Percentiles rank a stretch among this genome's conserved stretches.
phyloP scores from a whole-genome alignment of 176 grass and related monocot species.

The Tuctoria greenei region DNA sequence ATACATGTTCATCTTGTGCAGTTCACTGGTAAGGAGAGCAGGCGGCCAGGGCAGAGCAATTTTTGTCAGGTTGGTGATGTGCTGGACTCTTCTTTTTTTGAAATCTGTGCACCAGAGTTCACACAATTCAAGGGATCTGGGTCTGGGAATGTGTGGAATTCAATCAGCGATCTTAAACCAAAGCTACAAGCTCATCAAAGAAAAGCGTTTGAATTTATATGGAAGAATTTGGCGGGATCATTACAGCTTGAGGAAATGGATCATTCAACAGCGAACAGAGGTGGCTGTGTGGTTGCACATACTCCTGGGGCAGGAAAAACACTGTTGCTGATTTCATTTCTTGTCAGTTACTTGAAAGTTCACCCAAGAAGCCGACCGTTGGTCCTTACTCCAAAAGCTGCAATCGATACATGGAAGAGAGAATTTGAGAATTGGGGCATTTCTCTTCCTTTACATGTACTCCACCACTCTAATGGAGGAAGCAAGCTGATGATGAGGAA shows the following conservation, averaged over 20 bases:
- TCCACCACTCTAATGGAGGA: conserved; percentile 42
- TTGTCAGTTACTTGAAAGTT: conserved; percentile 78
- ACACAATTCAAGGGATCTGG: conserved; percentile 39
- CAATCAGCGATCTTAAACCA: conserved; percentile 56
- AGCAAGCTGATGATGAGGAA: conserved; percentile 28
- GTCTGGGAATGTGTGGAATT: conserved; percentile 61
- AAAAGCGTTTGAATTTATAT: conserved; percentile 89
- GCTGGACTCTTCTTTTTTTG: conserved; percentile 38
- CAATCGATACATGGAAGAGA: conserved; percentile 74
- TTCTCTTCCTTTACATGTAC: conserved; percentile 61
- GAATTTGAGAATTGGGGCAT: conserved; percentile 85
- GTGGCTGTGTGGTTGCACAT: conserved; percentile 91
- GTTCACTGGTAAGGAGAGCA: conserved; percentile 45
- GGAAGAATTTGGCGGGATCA: conserved; percentile 67
- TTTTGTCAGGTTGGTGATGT: conserved; percentile 29
- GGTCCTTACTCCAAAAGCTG: conserved; percentile 82
- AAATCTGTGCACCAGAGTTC: conserved; percentile 37
- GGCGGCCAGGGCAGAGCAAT: conserved; percentile 22
- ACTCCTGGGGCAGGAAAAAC: conserved; percentile 93
- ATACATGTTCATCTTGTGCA: conserved; percentile 22
- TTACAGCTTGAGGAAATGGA: conserved; percentile 59
- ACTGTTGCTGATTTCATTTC: conserved; percentile 70
- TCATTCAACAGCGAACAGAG: conserved; percentile 41
- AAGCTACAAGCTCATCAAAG: conserved; percentile 73
- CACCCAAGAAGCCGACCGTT: conserved; percentile 76